Percentiles rank a stretch among this genome's conserved stretches.
These are phyloP conservation scores for Sclerotinia glacialis DNA, from an alignment of 2,329 filamentous ascomycete species.

Conservation along the genomic window DNA sequence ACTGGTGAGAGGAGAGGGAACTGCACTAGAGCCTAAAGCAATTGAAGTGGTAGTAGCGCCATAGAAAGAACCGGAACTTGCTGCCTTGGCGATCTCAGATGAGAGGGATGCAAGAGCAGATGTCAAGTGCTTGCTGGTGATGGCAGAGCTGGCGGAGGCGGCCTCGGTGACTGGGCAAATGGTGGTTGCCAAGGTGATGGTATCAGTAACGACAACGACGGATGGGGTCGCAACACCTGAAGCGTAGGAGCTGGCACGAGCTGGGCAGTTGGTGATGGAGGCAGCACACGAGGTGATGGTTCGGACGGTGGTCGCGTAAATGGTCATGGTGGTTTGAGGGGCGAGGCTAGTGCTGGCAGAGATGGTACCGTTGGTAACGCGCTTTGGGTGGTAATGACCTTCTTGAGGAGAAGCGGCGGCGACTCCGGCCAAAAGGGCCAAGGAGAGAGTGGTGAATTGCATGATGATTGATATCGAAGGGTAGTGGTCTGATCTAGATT, in stretches of 20 bases:
- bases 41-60: neutral
- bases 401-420: slow-evolving; percentile 31
- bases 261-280: slow-evolving; percentile 44
- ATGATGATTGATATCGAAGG: slow-evolving; percentile 31
- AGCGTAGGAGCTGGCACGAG: slow-evolving; percentile 32
- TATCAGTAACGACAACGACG: slow-evolving; percentile 42
- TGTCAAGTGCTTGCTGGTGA: slow-evolving; percentile 8
- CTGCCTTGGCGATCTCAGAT: slow-evolving; percentile 23
- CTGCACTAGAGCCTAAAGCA: neutral
- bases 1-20: neutral
- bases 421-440: slow-evolving; percentile 40
- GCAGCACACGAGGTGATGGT: slow-evolving; percentile 44
- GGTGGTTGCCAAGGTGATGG: slow-evolving; percentile 47
- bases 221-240: slow-evolving; percentile 40
- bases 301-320: slow-evolving; percentile 40
- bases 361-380: slow-evolving; percentile 29
- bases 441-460: slow-evolving; percentile 35
- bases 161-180: slow-evolving; percentile 48
- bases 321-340: slow-evolving; percentile 43
- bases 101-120: slow-evolving; percentile 19
- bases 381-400: slow-evolving; percentile 36
- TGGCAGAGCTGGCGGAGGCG: slow-evolving; percentile 41
- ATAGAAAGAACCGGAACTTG: slow-evolving; percentile 12
- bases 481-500: slow-evolving; percentile 20
- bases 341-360: slow-evolving; percentile 21